Evolutionary conservation across 2,329 filamentous ascomycete genomes (phyloP), one percentile per base, ranked within the genome.

Genomic region (Epichloe sibirici): DNA sequence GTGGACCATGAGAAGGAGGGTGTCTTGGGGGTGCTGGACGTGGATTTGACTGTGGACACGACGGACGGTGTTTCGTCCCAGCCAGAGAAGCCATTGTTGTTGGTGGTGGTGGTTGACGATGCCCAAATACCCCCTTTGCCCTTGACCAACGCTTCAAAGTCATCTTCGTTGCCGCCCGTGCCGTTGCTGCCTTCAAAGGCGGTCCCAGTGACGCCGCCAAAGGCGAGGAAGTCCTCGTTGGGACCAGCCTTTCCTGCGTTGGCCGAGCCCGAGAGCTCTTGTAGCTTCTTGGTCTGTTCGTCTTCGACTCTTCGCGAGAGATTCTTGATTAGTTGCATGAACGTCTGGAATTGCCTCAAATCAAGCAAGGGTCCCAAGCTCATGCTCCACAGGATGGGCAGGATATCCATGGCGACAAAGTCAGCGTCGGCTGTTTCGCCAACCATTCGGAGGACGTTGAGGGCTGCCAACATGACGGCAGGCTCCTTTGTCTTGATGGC

Each of bases 401-500:
- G 72, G 15, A 95, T 82, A 52, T 97, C 91, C 71, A 93, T 83
- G 12, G 93, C 93, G 23, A 96, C 80, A 63, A 95, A 97, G 45
- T 96, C 93, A 2, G 85, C 80, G 63, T 97, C 93, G 4, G 86
- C 90, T 21, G 85, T 77, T 48, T 81, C 79, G 8, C 90, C 90
- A 31, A 98, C 85, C 48, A 95, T 86, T 48, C 80, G 81, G 58
- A 97, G 82, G 1, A 96, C 89, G 52, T 84, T 85, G 37, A 97
- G 74, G 0, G 90, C 86, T 5, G 91, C 90, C 75, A 97, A 86
- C 88, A 97, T 97, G 9, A 98, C 93, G 7, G 90, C 90, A 0
- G 93, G 93, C 66, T 98, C 93, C 65, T 95, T 97, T 0, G 93
- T 98, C 69, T 95, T 97, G 71, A 98, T 97, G 2, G 77, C 90